These are phyloP conservation scores for Xylaria sp. DNA, from an alignment of 2,329 filamentous ascomycete species.

Conservation along the genomic window DNA sequence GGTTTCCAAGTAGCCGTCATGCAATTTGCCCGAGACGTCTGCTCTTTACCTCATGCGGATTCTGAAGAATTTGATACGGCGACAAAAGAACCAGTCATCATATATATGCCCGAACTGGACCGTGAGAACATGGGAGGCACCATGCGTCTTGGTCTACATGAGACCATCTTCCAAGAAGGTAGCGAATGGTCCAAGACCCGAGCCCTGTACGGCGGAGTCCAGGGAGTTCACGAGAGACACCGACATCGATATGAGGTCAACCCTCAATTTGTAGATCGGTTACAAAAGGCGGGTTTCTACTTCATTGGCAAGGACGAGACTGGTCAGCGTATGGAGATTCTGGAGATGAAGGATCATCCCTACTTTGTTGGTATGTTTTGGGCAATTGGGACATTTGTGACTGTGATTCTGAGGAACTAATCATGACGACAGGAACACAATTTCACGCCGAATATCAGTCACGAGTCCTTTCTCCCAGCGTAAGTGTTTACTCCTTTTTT, in stretches of 20 bases:
- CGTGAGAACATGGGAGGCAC: conserved; percentile 79
- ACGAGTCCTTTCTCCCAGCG: conserved; percentile 73
- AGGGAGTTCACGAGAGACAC: conserved; percentile 76
- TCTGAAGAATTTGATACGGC: conserved; percentile 66
- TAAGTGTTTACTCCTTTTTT: too few relatives aligned
- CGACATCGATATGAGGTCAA: conserved; percentile 94
- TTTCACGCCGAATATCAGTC: conserved; percentile 89
- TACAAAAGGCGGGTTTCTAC: conserved; percentile 75
- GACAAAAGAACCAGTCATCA: conserved; percentile 76
- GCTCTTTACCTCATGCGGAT: conserved; percentile 67
- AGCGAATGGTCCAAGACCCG: conserved; percentile 84
- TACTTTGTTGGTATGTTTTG: conserved; percentile 70
- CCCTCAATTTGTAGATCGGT: conserved; percentile 75
- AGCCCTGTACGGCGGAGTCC: conserved; percentile 73
- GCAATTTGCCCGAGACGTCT: conserved; percentile 83
- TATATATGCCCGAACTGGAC: conserved; percentile 87
- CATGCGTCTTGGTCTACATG: conserved; percentile 83
- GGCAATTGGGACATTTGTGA: too few relatives aligned
- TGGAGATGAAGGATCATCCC: conserved; percentile 85
- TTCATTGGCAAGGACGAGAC: conserved; percentile 85
- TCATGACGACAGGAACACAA: conserved; percentile 57
- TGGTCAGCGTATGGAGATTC: conserved; percentile 82
- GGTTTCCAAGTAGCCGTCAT: conserved; percentile 76
- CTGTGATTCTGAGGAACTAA: conserved; percentile 4
- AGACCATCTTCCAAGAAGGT: conserved; percentile 78